Percentiles rank a stretch among this genome's conserved stretches.
Conservation (phyloP, 805 yeast genomes). For the Wickerhamomyces rabaulensis region DNA sequence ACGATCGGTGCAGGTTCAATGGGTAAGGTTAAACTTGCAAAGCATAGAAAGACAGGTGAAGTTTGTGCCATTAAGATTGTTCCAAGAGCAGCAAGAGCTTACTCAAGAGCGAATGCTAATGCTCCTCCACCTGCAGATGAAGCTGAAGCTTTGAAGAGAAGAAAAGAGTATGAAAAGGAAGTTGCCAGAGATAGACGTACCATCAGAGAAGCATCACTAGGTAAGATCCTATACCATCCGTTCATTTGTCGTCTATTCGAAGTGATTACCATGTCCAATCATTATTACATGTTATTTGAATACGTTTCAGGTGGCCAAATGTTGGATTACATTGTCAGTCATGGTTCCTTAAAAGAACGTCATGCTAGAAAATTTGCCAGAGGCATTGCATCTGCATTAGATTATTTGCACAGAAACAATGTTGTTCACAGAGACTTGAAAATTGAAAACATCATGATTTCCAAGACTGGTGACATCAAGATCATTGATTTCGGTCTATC, state of each 20-base stretch:
- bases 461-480: conserved; percentile 88
- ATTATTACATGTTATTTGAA: conserved; percentile 94
- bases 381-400: conserved; percentile 89
- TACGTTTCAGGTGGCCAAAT: conserved; percentile 96
- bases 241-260: conserved; percentile 88
- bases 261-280: conserved; percentile 94
- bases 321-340: conserved; percentile 94
- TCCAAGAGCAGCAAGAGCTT: conserved; percentile 78
- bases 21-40: conserved; percentile 97
- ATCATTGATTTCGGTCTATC: conserved; percentile 96
- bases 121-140: conserved; percentile 62
- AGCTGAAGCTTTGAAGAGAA: conserved; percentile 52
- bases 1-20: conserved; percentile 98
- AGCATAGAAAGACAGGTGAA: conserved; percentile 73
- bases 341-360: conserved; percentile 88
- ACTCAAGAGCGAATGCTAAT: conserved; percentile 64
- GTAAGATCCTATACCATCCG: conserved; percentile 85
- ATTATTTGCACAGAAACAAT: conserved; percentile 88
- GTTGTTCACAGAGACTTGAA: conserved; percentile 96
- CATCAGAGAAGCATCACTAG: conserved; percentile 91
- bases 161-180: conserved; percentile 74
- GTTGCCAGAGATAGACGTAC: conserved; percentile 88
- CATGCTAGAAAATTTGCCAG: conserved; percentile 94
- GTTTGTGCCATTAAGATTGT: conserved; percentile 91
- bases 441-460: conserved; percentile 93